phyloP scores from a whole-genome alignment of 208 protist genomes.

The Wallacemonas sp. region DNA sequence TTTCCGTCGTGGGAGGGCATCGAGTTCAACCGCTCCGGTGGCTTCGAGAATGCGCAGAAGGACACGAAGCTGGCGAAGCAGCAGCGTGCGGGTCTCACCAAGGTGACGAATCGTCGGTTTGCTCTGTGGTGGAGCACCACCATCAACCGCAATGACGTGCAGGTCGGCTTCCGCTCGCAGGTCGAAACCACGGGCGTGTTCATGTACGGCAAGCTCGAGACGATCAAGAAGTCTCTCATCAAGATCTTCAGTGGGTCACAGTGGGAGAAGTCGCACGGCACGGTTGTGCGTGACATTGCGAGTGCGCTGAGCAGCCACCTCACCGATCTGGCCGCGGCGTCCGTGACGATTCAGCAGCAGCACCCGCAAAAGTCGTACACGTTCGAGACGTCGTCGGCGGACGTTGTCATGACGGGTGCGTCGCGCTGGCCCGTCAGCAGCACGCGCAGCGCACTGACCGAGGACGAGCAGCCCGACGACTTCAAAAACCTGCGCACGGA shows the following conservation, averaged over 20 bases:
- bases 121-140: slow-evolving; percentile 99
- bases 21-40: slow-evolving; percentile 99
- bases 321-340: slow-evolving; percentile 99
- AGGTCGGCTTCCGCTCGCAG: slow-evolving; percentile 99
- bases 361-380: slow-evolving; percentile 93
- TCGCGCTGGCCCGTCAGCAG: slow-evolving; percentile 95
- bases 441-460: slow-evolving; percentile 83
- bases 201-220: slow-evolving; percentile 99
- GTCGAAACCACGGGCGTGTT: slow-evolving; percentile 99
- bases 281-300: slow-evolving; percentile 98
- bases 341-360: slow-evolving; percentile 98
- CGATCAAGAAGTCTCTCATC: slow-evolving; percentile 99
- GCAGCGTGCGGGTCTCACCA: slow-evolving; percentile 99
- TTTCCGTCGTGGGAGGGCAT: slow-evolving; percentile 99
- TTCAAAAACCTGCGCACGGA: slow-evolving; percentile 79
- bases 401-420: slow-evolving; percentile 96
- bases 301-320: slow-evolving; percentile 98
- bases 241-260: slow-evolving; percentile 99
- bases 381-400: slow-evolving; percentile 94
- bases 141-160: slow-evolving; percentile 99
- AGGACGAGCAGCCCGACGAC: slow-evolving; percentile 78
- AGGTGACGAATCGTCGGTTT: slow-evolving; percentile 99
- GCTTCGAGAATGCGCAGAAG: slow-evolving; percentile 99
- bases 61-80: slow-evolving; percentile 99
- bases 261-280: slow-evolving; percentile 99